Conservation (phyloP, 441 rosid species). For the Arabidopsis lyrata region DNA sequence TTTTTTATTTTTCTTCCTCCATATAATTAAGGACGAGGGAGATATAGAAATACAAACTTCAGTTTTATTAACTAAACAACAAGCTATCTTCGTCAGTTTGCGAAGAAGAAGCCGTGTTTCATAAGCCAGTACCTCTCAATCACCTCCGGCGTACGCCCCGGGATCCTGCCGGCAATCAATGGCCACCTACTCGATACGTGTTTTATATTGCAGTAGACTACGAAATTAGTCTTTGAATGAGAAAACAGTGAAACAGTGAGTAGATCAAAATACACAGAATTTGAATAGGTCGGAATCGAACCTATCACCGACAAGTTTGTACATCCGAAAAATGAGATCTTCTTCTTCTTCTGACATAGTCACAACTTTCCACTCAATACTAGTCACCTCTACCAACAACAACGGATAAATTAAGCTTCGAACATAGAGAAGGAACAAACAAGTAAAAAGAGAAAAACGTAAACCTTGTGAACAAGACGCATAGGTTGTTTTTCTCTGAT, state of each 20-base stretch:
- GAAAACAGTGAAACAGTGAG: background rate
- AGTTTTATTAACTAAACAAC: background rate
- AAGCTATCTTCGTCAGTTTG: conserved; percentile 37
- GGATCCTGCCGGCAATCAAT: conserved; percentile 52
- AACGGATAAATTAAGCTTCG: background rate
- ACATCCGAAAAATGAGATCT: conserved; percentile 31
- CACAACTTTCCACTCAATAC: conserved; percentile 72
- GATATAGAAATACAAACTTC: background rate
- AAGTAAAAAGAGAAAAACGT: background rate
- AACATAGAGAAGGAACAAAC: background rate
- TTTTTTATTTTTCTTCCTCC: background rate
- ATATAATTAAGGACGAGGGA: background rate
- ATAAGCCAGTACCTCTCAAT: conserved; percentile 56
- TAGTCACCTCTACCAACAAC: conserved; percentile 65
- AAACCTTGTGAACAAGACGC: conserved; percentile 58
- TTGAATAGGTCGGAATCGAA: background rate
- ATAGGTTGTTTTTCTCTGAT: conserved; percentile 48
- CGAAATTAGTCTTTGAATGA: background rate
- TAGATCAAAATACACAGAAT: background rate
- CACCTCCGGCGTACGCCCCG: conserved; percentile 60
- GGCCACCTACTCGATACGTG: conserved; percentile 46
- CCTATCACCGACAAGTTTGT: conserved; percentile 38
- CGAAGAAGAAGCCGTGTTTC: conserved; percentile 56
- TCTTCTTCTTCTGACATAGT: conserved; percentile 52
- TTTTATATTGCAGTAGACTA: background rate